These are phyloP conservation scores for Rhizoctonia solani DNA, from an alignment of 1,284 basidiomycete species.

Conservation along the genomic window DNA sequence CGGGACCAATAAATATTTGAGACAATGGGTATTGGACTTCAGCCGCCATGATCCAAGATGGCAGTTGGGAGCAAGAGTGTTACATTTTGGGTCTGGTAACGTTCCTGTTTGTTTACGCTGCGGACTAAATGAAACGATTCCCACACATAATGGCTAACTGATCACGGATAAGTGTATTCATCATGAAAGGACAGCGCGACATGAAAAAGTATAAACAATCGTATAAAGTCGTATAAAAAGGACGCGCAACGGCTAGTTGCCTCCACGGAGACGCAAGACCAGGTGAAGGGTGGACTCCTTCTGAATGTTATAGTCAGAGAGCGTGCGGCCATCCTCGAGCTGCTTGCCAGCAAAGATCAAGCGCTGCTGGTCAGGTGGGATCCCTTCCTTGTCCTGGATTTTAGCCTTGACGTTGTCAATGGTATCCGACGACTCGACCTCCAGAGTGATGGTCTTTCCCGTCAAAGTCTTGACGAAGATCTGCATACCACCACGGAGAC, in stretches of 20 bases:
- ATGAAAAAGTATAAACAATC: background rate
- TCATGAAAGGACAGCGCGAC: background rate
- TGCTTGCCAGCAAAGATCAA: slow-evolving; percentile 53
- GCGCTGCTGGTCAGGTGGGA: slow-evolving; percentile 51
- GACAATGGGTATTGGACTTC: slow-evolving; percentile 8
- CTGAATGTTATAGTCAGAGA: slow-evolving; percentile 53
- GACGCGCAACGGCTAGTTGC: slow-evolving; percentile 28
- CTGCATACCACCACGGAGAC: too few relatives aligned
- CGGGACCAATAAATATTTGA: slow-evolving; percentile 8
- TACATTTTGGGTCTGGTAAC: background rate
- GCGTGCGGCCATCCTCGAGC: slow-evolving; percentile 45
- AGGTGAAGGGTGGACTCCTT: slow-evolving; percentile 47
- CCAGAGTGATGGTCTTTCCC: too few relatives aligned
- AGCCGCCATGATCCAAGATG: slow-evolving; percentile 10
- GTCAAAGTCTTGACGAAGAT: too few relatives aligned
- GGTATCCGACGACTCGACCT: too few relatives aligned
- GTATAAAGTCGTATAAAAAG: background rate
- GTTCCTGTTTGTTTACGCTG: background rate
- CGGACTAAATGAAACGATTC: too few relatives aligned
- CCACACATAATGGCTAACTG: too few relatives aligned
- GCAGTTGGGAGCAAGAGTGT: background rate
- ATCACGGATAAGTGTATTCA: too few relatives aligned
- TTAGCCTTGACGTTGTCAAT: too few relatives aligned
- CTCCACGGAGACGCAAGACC: slow-evolving; percentile 54
- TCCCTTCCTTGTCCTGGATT: slow-evolving; percentile 55